Evolutionary conservation across 345 rosid species (phyloP), one percentile per base, ranked within the genome.

Genomic region (Sisymbrium altissimum): DNA sequence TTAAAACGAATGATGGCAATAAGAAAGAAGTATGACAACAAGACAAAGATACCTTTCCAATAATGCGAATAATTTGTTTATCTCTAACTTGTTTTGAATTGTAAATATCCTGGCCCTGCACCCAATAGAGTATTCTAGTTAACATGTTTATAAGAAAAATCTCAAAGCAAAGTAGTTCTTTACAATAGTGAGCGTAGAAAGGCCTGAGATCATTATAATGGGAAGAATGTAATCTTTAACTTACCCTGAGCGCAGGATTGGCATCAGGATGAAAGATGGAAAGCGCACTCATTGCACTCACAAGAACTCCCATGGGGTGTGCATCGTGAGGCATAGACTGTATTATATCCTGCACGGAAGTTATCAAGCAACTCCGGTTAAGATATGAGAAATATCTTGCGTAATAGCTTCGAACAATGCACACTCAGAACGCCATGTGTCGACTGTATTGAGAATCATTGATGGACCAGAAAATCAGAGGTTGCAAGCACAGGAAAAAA

Each of bases 291-390:
- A 95, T 90, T 21, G 97, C 97, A 83, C 96, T 95, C 79, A 87
- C 93, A 12, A 95, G 96, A 29, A 90, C 97, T 72, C 99, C 97
- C 99, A 92, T 95, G 23, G 99, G 99, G 63, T 95, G 99, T 32
- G 99, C 97, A 78, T 95, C 99, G 63, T 90, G 99, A 78, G 99
- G 99, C 99, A 95, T 94, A 14, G 92, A 72, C 60, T 92, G 97
- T 59, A 94, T 88, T 30, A 94, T 89, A 81, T 94, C 96, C 99
- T 95, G 73, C 67, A 78, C 10, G 15, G 12, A 44, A 46, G 7
- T 74, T 38, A 74, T 13, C 52, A 38, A 59, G 54, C 19, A 49
- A 18, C 11, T 38, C 19, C 0, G 8, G 53, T 66, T 12, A 65
- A 29, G n/a, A 44, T 11, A 70, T 4, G 65, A 69, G 53, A 19